Conservation (phyloP, 352 stramenopile genomes). For the Phytophthora pluvialis region DNA sequence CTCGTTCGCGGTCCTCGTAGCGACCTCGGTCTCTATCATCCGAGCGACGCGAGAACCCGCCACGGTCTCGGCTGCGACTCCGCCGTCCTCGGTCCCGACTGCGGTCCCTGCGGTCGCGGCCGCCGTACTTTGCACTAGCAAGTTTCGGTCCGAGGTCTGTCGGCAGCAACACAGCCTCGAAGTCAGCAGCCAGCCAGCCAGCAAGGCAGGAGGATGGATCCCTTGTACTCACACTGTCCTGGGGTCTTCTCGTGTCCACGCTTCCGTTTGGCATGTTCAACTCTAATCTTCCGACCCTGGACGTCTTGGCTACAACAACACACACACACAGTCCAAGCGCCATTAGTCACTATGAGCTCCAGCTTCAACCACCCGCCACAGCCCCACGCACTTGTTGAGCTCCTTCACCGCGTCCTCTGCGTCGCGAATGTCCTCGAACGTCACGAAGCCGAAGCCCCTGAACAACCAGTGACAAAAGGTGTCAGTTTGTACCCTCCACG, state of each 20-base stretch:
- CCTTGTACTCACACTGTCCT: conserved; percentile 67
- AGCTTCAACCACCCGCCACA: not conserved
- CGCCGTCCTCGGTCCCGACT: conserved; percentile 52
- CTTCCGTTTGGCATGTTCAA: conserved; percentile 84
- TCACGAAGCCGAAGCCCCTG: conserved; percentile 82
- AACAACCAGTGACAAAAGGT: not conserved
- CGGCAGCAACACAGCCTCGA: not conserved
- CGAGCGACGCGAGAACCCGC: conserved; percentile 47
- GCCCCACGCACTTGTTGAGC: conserved; percentile 68
- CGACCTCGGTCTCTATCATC: conserved; percentile 55
- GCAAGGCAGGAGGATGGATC: not conserved
- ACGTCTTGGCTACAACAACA: conserved; percentile 66
- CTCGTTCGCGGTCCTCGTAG: conserved; percentile 57
- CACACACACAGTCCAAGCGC: conserved; percentile 2
- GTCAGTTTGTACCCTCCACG: not conserved
- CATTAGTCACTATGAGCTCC: conserved; percentile 1
- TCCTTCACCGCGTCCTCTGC: conserved; percentile 81
- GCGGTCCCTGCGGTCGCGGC: conserved; percentile 51
- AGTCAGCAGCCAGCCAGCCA: not conserved
- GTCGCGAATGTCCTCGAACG: conserved; percentile 79
- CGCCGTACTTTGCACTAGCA: conserved; percentile 79
- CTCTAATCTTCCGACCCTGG: conserved; percentile 69
- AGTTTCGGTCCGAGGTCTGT: conserved; percentile 76
- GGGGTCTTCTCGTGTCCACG: conserved; percentile 86
- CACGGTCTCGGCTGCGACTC: conserved; percentile 54